Base-by-base conservation (phyloP, 108 stramenopile species). In the Fragilariopsis cylindrus region DNA sequence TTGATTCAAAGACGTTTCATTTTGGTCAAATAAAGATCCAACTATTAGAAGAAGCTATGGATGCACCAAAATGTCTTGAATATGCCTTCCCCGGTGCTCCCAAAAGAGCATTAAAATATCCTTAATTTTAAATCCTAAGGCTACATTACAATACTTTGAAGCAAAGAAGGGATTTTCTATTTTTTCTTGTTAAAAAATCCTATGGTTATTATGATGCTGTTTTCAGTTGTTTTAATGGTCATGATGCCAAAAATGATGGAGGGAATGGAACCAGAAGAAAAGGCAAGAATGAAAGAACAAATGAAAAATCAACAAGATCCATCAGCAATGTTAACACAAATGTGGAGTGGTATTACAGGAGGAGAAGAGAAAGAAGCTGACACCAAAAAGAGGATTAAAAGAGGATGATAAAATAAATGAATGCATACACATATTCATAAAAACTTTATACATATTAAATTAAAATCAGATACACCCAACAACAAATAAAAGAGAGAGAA, bases 241-340 rank as follows among this genome's bases (percentile, higher is more conserved):
- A 42, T 88, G 45, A 93, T 96, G 95, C 95, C 95, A 4, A 91
- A 81, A 53, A 88, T 96, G 87, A 96, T 96, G 95, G 92, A 91
- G 69, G 83, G 79, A 52, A 49, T 96, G 71, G 92, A 93, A 74
- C 90, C 91, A 2, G 95, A 93, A 71, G 92, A 96, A 82, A 86
- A 86, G 82, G 90, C 87, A 71, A 76, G 81, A 70, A 94, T 96
- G 92, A 85, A 86, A 72, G 77, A 85, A 58, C 92, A 96, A 73
- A 91, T 96, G 92, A 86, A 82, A 60, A 83, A 84, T 66, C 92
- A 93, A 82, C 81, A 91, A 62, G 92, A 96, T 82, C 95, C 95
- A n/a, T 73, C 87, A 13, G 88, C 92, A 83, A 90, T 92, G 90
- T 73, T 96, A 47, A 78, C 76, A n/a, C 76, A 83, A 69, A 76